These are phyloP conservation scores for Aegilops longissima DNA, from an alignment of 176 grass and related monocot genomes.

Conservation along the genomic window DNA sequence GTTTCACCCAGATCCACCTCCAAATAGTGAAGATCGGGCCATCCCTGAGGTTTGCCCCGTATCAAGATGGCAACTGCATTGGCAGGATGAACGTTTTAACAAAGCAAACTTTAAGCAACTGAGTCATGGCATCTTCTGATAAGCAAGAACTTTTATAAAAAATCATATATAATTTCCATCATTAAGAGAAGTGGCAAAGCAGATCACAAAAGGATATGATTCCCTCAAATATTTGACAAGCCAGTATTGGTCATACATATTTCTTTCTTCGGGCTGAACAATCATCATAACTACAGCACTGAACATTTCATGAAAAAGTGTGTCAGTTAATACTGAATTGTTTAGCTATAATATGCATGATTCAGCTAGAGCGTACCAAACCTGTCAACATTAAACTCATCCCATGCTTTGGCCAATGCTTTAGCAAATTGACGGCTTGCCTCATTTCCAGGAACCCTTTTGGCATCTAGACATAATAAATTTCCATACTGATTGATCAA, in stretches of 20 bases:
- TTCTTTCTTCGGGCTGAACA: slow-evolving; percentile 91
- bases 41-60: neutral
- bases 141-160: slow-evolving; percentile 7
- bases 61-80: neutral
- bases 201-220: slow-evolving; percentile 77
- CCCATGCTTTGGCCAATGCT: slow-evolving; percentile 77
- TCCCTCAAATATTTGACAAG: slow-evolving; percentile 68
- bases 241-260: slow-evolving; percentile 99
- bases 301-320: slow-evolving; percentile 26
- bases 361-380: slow-evolving; percentile 36
- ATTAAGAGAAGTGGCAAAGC: neutral
- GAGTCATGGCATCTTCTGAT: neutral
- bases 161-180: neutral
- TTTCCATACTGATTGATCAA: slow-evolving; percentile 60
- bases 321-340: slow-evolving; percentile 15
- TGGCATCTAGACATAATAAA: slow-evolving; percentile 58
- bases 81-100: neutral
- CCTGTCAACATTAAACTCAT: slow-evolving; percentile 73
- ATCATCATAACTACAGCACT: slow-evolving; percentile 92
- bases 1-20: neutral
- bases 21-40: neutral
- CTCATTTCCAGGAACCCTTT: slow-evolving; percentile 75
- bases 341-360: slow-evolving; percentile 19
- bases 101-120: neutral
- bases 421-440: slow-evolving; percentile 58